Evolutionary conservation across 306 rosid species (phyloP).

Genomic region (Prosopis cineraria): DNA sequence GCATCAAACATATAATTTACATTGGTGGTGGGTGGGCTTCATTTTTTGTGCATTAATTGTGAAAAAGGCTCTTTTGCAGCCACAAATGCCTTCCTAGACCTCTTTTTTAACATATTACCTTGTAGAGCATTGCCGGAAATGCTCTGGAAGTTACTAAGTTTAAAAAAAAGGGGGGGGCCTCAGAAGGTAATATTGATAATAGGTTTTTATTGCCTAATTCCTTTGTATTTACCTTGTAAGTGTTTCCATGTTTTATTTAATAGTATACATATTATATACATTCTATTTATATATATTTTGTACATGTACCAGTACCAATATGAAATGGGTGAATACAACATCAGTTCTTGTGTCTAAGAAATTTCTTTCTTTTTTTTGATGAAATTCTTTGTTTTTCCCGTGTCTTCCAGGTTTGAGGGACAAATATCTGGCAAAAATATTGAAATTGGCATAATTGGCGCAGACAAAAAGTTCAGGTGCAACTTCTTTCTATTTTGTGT

Average conservation of each 20-base stretch:
- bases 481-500: constrained; percentile 8
- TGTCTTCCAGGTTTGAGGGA: constrained; percentile 74
- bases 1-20: too few relatives aligned
- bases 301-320: neutral
- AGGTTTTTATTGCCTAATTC: neutral
- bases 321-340: neutral
- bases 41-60: too few relatives aligned
- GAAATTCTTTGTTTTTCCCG: neutral
- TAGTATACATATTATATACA: neutral
- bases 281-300: neutral
- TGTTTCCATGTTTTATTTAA: neutral
- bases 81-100: too few relatives aligned
- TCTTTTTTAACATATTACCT: too few relatives aligned
- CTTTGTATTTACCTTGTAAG: neutral
- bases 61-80: too few relatives aligned
- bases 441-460: constrained; percentile 88
- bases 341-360: constrained; percentile 9
- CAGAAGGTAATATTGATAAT: too few relatives aligned
- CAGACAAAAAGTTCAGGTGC: constrained; percentile 87
- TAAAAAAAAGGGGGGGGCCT: too few relatives aligned
- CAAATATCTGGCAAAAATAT: constrained; percentile 94
- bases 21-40: too few relatives aligned
- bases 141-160: too few relatives aligned
- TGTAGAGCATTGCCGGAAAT: too few relatives aligned
- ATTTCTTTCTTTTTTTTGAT: constrained; percentile 17